Conservation (phyloP, 108 stramenopile species). For the Pseudonitzschia delicatissima region DNA sequence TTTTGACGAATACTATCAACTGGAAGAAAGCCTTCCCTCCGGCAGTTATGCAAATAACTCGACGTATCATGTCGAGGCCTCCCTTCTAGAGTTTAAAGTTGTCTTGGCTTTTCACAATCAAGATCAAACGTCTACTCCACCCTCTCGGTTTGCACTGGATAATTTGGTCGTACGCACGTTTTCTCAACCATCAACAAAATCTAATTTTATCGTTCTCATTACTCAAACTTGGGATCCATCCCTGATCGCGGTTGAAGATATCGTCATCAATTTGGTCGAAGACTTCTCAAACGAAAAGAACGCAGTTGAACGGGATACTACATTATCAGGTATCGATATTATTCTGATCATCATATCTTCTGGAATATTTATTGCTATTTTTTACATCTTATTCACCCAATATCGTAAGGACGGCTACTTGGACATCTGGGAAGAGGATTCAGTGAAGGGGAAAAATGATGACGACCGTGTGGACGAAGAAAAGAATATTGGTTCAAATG, state of each 20-base stretch:
- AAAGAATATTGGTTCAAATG: background rate
- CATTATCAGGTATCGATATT: conserved; percentile 33
- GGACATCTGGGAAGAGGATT: background rate
- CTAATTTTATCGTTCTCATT: conserved; percentile 15
- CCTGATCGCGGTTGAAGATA: conserved; percentile 10
- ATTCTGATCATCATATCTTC: conserved; percentile 31
- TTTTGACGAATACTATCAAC: conserved; percentile 1
- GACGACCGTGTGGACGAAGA: background rate
- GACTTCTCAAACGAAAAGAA: background rate
- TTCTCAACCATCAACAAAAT: conserved; percentile 26
- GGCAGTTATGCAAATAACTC: background rate
- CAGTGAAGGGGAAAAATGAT: background rate
- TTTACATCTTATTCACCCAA: conserved; percentile 27
- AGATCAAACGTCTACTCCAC: background rate
- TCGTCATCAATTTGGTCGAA: conserved; percentile 9
- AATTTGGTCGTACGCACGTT: conserved; percentile 24
- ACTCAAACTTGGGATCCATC: conserved; percentile 14
- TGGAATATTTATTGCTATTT: conserved; percentile 29
- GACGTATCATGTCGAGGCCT: background rate
- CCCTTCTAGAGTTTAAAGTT: conserved; percentile 21
- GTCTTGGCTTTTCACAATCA: background rate
- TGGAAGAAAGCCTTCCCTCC: background rate
- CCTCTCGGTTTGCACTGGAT: conserved; percentile 22
- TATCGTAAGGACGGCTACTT: conserved; percentile 15
- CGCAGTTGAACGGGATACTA: background rate